A percentile compares a stretch with the other conserved stretches of the same genome.
Conservation (phyloP, 169 alveolate genomes). For the Cryptosporidium canis region DNA sequence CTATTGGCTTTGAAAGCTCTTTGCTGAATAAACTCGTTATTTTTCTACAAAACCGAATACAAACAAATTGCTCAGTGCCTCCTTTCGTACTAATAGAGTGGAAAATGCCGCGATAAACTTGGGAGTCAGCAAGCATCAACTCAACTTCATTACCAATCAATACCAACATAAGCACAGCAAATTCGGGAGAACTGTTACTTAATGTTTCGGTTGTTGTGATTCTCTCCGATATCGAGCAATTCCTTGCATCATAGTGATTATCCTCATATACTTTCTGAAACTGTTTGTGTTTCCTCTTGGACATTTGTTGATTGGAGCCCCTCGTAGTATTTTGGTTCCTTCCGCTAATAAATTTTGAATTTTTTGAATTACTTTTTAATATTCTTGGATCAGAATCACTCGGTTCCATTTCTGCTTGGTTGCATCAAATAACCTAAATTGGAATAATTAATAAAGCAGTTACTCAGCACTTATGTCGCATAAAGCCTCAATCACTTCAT, state of each 20-base stretch:
- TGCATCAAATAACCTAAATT: no score
- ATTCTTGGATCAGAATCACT: not conserved
- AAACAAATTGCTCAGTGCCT: conserved; percentile 10
- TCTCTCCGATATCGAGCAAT: not conserved
- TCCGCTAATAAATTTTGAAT: not conserved
- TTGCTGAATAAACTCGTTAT: conserved; percentile 1
- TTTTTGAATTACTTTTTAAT: not conserved
- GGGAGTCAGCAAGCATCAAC: not conserved
- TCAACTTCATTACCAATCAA: conserved; percentile 55
- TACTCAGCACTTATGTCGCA: no score
- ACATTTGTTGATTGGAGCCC: not conserved
- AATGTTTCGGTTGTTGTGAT: not conserved
- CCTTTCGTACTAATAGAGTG: conserved; percentile 38
- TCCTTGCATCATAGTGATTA: not conserved
- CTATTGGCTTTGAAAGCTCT: conserved; percentile 35
- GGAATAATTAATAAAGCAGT: no score
- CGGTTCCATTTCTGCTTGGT: not conserved
- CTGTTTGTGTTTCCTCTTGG: not conserved
- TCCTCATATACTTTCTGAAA: not conserved
- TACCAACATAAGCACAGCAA: conserved; percentile 28
- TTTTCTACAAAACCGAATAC: conserved; percentile 52
- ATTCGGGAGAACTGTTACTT: conserved; percentile 5
- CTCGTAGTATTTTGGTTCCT: not conserved
- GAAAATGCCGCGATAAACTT: conserved; percentile 28
- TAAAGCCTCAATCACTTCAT: no score